Evolutionary conservation across 2,329 filamentous ascomycete genomes (phyloP), one percentile per base, ranked within the genome.

Genomic region (Exserohilum rostratum): DNA sequence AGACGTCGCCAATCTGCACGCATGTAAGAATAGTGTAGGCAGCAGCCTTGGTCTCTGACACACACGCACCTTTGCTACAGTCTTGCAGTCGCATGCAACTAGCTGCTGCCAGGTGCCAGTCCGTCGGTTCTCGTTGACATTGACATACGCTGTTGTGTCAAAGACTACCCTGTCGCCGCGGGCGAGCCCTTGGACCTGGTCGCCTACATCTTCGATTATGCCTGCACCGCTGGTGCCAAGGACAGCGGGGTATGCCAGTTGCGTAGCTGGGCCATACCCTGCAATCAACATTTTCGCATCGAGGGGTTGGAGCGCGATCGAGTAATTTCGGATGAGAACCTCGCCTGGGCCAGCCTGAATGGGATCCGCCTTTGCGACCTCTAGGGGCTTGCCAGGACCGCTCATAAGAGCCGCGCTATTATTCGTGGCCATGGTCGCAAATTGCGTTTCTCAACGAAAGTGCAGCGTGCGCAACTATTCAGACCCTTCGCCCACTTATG

Each of bases 161-260:
- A 68, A 69, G 9, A 68, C 58, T 2, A 81, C 79, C 33, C 77
- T 68, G 45, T 81, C 75, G 13, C 81, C 81, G 3, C 77, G 64
- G 40, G 73, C 69, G 50, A 80, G 70, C 5, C 73, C 70, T 3
- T 64, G 67, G 3, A 82, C 79, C 6, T 71, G 77, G 18, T 77
- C 71, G 27, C 78, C 77, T 10, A 82, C 66, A 58, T 79, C 79
- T 59, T 81, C 77, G 17, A 82, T 68, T 0, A 78, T 65, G 7
- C 79, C 80, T 2, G 63, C 67, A 50, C 64, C 60, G 34, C 61
- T 64, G 1, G 56, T 61, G 20, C 62, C 63, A 15, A 70, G 60
- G n/a, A 65, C 31, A 11, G 57, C 57, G 9, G 61, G 62, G 46
- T 59, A 65, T 2, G 38, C 53, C 12, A 68, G 29, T 9, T 59